Evolutionary conservation across 805 yeast genomes (phyloP).

Genomic region (Pichia ethanolica): DNA sequence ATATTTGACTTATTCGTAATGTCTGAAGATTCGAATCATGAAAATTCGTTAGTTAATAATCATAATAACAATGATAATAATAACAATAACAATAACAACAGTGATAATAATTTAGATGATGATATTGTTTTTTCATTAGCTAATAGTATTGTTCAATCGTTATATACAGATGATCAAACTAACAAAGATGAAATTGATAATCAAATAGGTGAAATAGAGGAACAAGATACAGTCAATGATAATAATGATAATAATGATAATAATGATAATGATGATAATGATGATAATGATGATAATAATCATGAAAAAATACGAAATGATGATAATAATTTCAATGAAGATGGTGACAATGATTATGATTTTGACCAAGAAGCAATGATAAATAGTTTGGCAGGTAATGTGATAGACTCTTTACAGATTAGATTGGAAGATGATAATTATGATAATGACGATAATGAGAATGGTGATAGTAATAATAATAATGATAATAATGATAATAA

Average conservation of each 20-base stretch:
- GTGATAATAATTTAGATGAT: background rate
- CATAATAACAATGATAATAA: background rate
- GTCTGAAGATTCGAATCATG: background rate
- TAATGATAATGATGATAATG: background rate
- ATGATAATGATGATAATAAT: background rate
- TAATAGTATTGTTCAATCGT: constrained; percentile 7
- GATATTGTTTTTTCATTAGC: constrained; percentile 1
- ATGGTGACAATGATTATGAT: constrained; percentile 1
- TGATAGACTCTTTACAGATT: background rate
- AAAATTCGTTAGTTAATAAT: background rate
- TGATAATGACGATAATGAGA: background rate
- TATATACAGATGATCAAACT: background rate
- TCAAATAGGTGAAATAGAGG: background rate
- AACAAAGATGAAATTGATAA: background rate
- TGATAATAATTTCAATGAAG: background rate
- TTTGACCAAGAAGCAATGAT: constrained; percentile 9
- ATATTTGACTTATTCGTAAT: background rate
- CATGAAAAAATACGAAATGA: background rate
- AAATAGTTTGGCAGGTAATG: background rate
- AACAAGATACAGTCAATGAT: background rate
- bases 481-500: background rate
- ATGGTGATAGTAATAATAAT: background rate
- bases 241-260: background rate
- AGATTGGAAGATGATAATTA: background rate
- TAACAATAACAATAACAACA: background rate